Conservation (phyloP, 2,329 filamentous ascomycete species). For the Aspergillus eucalypticola region DNA sequence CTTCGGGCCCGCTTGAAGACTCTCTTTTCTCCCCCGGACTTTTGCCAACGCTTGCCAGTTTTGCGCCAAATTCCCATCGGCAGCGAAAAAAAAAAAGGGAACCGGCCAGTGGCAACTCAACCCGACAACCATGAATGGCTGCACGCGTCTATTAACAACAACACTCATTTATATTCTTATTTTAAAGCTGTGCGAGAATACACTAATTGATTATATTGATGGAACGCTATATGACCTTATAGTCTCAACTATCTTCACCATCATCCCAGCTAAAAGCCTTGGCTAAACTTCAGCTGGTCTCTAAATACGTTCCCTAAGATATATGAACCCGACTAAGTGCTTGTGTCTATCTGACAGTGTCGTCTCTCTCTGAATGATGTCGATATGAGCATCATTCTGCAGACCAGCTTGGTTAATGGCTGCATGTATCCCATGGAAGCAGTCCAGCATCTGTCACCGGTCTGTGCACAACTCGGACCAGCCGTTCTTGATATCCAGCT, state of each 20-base stretch:
- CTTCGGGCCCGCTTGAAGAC: conserved; percentile 21
- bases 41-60: conserved; percentile 10
- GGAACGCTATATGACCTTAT: too few relatives aligned
- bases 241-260: too few relatives aligned
- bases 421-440: not conserved
- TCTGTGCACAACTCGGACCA: not conserved
- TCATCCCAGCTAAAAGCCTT: too few relatives aligned
- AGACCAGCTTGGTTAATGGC: not conserved
- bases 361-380: not conserved
- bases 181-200: too few relatives aligned
- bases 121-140: not conserved
- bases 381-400: not conserved
- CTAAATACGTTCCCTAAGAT: too few relatives aligned
- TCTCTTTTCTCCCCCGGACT: conserved; percentile 13
- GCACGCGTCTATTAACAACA: not conserved
- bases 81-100: conserved; percentile 10
- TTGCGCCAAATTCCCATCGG: conserved; percentile 4
- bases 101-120: not conserved
- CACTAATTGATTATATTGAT: too few relatives aligned
- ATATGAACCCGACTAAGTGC: too few relatives aligned
- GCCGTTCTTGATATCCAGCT: not conserved
- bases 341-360: not conserved
- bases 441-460: not conserved
- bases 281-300: too few relatives aligned
- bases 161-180: too few relatives aligned